A percentile compares a stretch with the other conserved stretches of the same genome.
Evolutionary conservation across 148 eudicot species (phyloP).

Genomic region (Arctostaphylos glauca): DNA sequence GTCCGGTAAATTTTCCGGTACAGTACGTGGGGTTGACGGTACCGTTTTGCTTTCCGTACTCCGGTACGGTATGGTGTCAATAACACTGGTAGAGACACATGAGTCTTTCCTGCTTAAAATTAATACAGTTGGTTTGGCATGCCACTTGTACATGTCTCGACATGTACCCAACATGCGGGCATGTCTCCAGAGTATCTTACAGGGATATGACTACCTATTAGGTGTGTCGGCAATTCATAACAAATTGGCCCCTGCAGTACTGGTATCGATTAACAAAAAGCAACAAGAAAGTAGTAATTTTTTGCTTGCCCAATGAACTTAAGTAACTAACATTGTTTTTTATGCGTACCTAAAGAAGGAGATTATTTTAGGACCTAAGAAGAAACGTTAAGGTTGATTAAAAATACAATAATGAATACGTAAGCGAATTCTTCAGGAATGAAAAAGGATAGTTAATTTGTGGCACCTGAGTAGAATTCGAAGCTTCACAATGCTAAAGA

Average conservation of each 20-base stretch:
- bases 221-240: background rate
- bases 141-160: background rate
- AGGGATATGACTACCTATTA: background rate
- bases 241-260: background rate
- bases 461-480: background rate
- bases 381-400: background rate
- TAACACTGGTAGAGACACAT: too few species aligned
- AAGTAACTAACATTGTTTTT: background rate
- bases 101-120: background rate
- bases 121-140: background rate
- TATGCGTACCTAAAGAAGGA: background rate
- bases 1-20: too few species aligned
- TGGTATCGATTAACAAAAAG: background rate
- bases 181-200: background rate
- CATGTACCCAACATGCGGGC: background rate
- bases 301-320: background rate
- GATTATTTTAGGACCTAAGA: background rate
- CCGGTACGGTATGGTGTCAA: too few species aligned
- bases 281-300: background rate
- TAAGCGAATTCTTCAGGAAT: background rate
- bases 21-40: too few species aligned
- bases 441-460: background rate
- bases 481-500: background rate
- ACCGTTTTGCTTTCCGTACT: too few species aligned
- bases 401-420: background rate